A percentile compares a stretch with the other conserved stretches of the same genome.
Conservation (phyloP, 139 green algal genomes). For the Protoeuglena noctilucae region DNA sequence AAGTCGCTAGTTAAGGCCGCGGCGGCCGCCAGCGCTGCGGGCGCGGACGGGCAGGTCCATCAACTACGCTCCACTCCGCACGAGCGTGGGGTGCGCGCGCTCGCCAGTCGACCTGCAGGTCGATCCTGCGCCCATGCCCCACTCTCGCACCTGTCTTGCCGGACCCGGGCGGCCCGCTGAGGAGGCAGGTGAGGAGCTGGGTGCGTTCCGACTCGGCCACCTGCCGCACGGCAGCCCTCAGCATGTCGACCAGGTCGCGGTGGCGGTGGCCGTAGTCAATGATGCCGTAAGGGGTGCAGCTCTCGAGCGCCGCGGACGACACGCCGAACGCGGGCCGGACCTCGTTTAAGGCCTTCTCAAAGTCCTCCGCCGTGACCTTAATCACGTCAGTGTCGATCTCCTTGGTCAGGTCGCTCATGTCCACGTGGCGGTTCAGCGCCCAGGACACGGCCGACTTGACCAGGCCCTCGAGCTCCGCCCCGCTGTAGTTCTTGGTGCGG, state of each 20-base stretch:
- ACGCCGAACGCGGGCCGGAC: conserved; percentile 92
- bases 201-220: conserved; percentile 12
- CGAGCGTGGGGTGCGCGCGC: no score
- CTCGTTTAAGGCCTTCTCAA: conserved; percentile 72
- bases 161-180: neutral
- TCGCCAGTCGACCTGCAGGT: no score
- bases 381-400: conserved; percentile 86
- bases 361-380: conserved; percentile 82
- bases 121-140: no score
- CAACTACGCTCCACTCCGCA: no score
- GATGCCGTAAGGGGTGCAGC: conserved; percentile 76
- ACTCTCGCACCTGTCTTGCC: no score
- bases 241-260: conserved; percentile 48
- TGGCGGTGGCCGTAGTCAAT: conserved; percentile 58
- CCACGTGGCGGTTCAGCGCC: conserved; percentile 83
- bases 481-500: conserved; percentile 85
- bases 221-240: conserved; percentile 23
- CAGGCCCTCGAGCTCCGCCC: conserved; percentile 91
- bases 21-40: conserved; percentile 84
- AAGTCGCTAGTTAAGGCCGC: conserved; percentile 69
- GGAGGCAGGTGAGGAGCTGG: neutral
- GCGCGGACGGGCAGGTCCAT: conserved; percentile 67
- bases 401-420: conserved; percentile 74
- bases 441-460: conserved; percentile 82
- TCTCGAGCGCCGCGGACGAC: conserved; percentile 57